phyloP scores from a whole-genome alignment of 2,329 filamentous ascomycete species.

The Phialophora verrucosa region DNA sequence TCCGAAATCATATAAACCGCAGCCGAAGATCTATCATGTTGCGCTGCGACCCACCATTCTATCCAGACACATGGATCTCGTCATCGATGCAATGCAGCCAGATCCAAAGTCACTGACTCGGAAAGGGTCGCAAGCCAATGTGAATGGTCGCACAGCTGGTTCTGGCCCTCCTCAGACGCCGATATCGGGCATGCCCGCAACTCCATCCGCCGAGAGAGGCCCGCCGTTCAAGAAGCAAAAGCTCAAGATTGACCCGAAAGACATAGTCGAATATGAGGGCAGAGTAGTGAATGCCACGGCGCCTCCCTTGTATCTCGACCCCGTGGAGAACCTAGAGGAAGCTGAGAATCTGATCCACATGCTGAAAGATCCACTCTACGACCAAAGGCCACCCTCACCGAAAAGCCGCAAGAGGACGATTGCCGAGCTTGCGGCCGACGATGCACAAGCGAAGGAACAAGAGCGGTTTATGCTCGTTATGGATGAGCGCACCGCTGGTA shows the following conservation, averaged over 20 bases:
- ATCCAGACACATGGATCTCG: slow-evolving; percentile 75
- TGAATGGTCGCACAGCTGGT: slow-evolving; percentile 49
- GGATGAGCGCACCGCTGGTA: slow-evolving; percentile 75
- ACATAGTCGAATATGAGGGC: slow-evolving; percentile 76
- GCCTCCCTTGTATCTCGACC: slow-evolving; percentile 76
- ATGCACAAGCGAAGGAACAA: slow-evolving; percentile 84
- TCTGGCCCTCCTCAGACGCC: slow-evolving; percentile 69
- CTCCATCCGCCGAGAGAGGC: slow-evolving; percentile 62
- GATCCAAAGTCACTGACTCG: slow-evolving; percentile 57
- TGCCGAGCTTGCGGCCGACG: slow-evolving; percentile 92
- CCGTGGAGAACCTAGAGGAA: slow-evolving; percentile 71
- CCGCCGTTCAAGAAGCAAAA: slow-evolving; percentile 71
- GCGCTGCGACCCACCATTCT: slow-evolving; percentile 85
- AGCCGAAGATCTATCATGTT: slow-evolving; percentile 71
- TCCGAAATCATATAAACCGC: slow-evolving; percentile 41
- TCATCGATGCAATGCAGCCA: slow-evolving; percentile 75
- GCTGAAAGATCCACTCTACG: slow-evolving; percentile 77
- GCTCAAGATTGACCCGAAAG: slow-evolving; percentile 76
- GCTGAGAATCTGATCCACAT: slow-evolving; percentile 73
- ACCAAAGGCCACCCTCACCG: slow-evolving; percentile 75
- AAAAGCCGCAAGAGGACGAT: slow-evolving; percentile 92
- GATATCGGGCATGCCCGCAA: slow-evolving; percentile 63
- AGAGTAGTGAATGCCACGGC: slow-evolving; percentile 75
- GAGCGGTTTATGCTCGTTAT: slow-evolving; percentile 92
- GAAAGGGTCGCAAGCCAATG: slow-evolving; percentile 52